A percentile compares a stretch with the other conserved stretches of the same genome.
Evolutionary conservation across 257 asterid genomes (phyloP).

Genomic region (Parsonsia alboflavescens): DNA sequence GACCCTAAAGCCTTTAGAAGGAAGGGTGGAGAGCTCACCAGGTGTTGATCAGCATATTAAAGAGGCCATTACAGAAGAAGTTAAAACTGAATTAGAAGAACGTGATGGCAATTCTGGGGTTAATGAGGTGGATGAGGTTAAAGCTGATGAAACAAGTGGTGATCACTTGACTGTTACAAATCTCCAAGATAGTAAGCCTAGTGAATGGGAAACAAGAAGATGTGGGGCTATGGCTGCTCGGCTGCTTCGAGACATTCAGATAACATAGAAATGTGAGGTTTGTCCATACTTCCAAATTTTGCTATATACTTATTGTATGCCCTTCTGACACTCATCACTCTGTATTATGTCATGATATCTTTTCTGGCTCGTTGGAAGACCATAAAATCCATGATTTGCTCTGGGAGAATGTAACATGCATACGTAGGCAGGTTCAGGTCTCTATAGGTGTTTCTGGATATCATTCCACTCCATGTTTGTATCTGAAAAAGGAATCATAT

Average conservation of each 20-base stretch:
- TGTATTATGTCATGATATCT: not conserved
- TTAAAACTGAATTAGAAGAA: constrained; percentile 38
- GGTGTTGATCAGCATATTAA: constrained; percentile 25
- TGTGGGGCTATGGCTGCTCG: constrained; percentile 96
- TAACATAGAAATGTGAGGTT: constrained; percentile 33
- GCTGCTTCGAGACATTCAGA: constrained; percentile 77
- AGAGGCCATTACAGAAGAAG: constrained; percentile 32
- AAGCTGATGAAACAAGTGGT: constrained; percentile 22
- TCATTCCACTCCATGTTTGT: no score
- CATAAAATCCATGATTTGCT: not conserved
- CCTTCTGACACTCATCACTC: not conserved
- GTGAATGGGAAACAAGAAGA: constrained; percentile 88
- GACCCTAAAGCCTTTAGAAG: constrained; percentile 47
- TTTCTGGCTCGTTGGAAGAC: not conserved
- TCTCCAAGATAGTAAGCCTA: constrained; percentile 37
- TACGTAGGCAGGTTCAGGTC: no score
- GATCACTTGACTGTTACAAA: constrained; percentile 15
- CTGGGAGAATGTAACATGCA: not conserved
- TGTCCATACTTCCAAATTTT: constrained; percentile 6
- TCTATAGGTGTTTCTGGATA: no score
- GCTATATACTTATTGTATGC: not conserved
- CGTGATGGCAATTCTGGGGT: constrained; percentile 20
- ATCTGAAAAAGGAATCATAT: no score
- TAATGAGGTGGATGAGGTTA: constrained; percentile 22
- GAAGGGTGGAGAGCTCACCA: constrained; percentile 14